These are phyloP conservation scores for Handroanthus guayacan DNA, from an alignment of 257 asterid genomes.

Conservation along the genomic window DNA sequence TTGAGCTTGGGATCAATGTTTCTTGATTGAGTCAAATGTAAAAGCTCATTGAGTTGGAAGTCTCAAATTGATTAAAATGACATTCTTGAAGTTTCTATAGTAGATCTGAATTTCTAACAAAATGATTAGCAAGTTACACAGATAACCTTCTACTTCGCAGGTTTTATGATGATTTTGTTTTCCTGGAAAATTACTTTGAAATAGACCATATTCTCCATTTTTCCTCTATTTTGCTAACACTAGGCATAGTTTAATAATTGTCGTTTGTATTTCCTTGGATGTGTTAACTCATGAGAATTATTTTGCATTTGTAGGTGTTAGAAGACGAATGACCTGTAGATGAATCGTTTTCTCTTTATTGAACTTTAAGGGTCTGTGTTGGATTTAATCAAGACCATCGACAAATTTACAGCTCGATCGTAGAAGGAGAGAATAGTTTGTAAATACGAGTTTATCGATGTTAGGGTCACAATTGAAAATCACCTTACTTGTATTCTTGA, in stretches of 20 bases:
- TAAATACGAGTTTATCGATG: conserved; percentile 15
- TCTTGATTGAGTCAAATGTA: no score
- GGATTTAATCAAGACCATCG: conserved; percentile 31
- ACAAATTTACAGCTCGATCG: conserved; percentile 30
- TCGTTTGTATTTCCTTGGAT: not conserved
- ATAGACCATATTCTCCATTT: not conserved
- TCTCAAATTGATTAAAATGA: not conserved
- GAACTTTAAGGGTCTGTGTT: conserved; percentile 27
- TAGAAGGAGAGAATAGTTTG: conserved; percentile 31
- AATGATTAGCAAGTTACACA: not conserved
- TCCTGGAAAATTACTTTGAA: not conserved
- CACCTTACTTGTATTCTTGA: conserved; percentile 10
- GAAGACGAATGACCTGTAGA: conserved; percentile 39
- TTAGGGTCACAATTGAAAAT: conserved; percentile 23
- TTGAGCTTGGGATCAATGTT: no score
- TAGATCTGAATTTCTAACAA: conserved; percentile 1
- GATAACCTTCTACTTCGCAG: not conserved
- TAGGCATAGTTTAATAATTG: not conserved
- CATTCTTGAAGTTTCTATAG: conserved; percentile 11
- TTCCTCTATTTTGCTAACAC: conserved; percentile 5
- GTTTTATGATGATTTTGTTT: not conserved
- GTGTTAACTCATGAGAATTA: conserved; percentile 27
- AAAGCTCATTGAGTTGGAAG: not conserved
- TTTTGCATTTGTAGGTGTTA: conserved; percentile 45
- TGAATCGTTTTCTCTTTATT: conserved; percentile 33